Percentiles rank a stretch among this genome's conserved stretches.
phyloP scores from a whole-genome alignment of 2,329 filamentous ascomycete genomes.

The Claviceps sp. region DNA sequence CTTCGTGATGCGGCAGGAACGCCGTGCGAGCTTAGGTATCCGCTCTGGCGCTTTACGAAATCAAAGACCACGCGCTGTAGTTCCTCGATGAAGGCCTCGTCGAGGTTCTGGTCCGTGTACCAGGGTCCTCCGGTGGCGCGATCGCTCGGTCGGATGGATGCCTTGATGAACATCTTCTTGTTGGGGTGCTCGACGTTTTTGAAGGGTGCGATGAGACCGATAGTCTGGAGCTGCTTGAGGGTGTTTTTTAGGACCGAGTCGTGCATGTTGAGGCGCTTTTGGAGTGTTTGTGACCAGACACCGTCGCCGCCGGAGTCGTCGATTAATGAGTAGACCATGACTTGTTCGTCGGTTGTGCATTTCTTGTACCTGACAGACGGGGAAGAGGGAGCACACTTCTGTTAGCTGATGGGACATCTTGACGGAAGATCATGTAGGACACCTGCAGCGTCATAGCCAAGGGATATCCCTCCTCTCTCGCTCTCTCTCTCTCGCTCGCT shows the following conservation, averaged over 20 bases:
- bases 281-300: conserved; percentile 82
- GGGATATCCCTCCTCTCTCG: background rate
- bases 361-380: conserved; percentile 36
- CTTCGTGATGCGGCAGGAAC: conserved; percentile 19
- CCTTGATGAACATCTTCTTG: conserved; percentile 93
- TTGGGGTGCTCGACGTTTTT: conserved; percentile 84
- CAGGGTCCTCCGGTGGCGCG: conserved; percentile 87
- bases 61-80: conserved; percentile 62
- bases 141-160: conserved; percentile 70
- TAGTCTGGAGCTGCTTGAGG: conserved; percentile 71
- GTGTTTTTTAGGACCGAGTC: conserved; percentile 69
- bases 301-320: conserved; percentile 75
- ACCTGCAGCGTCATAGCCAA: no score
- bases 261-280: conserved; percentile 68
- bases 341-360: conserved; percentile 57
- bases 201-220: conserved; percentile 74
- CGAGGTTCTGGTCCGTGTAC: conserved; percentile 84
- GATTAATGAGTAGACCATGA: conserved; percentile 77
- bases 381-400: no score
- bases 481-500: no score
- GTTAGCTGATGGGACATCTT: background rate
- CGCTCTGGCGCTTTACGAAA: conserved; percentile 58
- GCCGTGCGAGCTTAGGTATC: conserved; percentile 39
- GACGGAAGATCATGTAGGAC: no score
- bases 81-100: conserved; percentile 74